Conservation (phyloP, 164 flowering plant genomes). For the Nymphaea thermarum region DNA sequence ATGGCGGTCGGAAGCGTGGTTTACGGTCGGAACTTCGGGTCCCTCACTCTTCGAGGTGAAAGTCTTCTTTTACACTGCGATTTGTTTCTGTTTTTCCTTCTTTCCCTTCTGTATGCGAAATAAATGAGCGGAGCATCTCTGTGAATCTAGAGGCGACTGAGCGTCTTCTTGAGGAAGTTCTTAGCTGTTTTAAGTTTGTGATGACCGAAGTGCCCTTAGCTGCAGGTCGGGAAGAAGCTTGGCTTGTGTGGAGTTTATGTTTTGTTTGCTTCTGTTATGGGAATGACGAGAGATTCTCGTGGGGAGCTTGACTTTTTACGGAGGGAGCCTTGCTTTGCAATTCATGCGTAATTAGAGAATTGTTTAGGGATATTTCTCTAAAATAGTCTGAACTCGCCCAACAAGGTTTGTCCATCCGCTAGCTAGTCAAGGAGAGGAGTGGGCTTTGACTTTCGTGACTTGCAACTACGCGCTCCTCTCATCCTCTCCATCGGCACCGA, state of each 20-base stretch:
- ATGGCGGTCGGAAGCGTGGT: conserved; percentile 71
- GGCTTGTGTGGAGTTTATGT: background rate
- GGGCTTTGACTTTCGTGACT: background rate
- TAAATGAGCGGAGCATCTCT: background rate
- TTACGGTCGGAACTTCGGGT: conserved; percentile 54
- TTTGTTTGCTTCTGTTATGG: background rate
- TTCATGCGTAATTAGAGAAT: too few relatives aligned
- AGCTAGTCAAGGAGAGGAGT: background rate
- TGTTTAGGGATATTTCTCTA: too few relatives aligned
- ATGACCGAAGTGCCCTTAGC: conserved; percentile 9
- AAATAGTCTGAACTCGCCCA: too few relatives aligned
- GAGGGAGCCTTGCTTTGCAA: too few relatives aligned
- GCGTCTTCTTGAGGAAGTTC: background rate
- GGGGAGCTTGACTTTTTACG: too few relatives aligned
- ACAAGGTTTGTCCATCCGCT: too few relatives aligned
- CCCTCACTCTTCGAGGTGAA: conserved; percentile 46
- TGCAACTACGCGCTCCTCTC: background rate
- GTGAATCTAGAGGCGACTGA: background rate
- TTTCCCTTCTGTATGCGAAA: background rate
- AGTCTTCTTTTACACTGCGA: background rate
- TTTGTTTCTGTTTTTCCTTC: background rate
- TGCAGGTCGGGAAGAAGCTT: background rate
- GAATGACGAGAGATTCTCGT: too few relatives aligned
- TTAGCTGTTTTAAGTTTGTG: background rate
- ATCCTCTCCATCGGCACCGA: background rate